phyloP scores from a whole-genome alignment of 225 moss, liverwort and hornwort species.

The Bryoerythrophyllum caledonicum region DNA sequence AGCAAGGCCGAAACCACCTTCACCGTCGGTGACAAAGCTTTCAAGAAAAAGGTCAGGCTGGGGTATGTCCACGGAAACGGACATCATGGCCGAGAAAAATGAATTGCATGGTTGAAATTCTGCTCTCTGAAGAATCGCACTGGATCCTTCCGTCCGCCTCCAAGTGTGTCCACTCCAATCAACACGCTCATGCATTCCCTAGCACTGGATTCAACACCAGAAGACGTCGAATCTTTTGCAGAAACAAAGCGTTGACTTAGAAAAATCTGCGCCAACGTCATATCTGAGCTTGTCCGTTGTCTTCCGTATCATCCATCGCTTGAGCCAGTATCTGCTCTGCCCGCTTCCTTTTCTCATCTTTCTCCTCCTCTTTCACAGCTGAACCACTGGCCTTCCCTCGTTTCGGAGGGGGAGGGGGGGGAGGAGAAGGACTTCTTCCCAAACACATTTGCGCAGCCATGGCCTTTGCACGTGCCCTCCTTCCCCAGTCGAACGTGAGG shows the following conservation, averaged over 20 bases:
- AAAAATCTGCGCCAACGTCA: slow-evolving; percentile 29
- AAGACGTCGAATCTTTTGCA: not conserved
- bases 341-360: slow-evolving; percentile 85
- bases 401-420: slow-evolving; percentile 53
- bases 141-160: slow-evolving; percentile 17
- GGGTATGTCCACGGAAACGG: slow-evolving; percentile 11
- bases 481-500: slow-evolving; percentile 84
- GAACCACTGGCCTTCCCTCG: slow-evolving; percentile 55
- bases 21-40: slow-evolving; percentile 17
- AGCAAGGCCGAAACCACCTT: slow-evolving; percentile 14
- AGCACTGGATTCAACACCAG: slow-evolving; percentile 4
- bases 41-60: slow-evolving; percentile 8
- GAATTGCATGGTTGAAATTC: slow-evolving; percentile 11
- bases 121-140: slow-evolving; percentile 7
- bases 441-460: slow-evolving; percentile 72
- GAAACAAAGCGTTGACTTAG: slow-evolving; percentile 15
- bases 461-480: slow-evolving; percentile 72
- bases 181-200: slow-evolving; percentile 5
- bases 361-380: slow-evolving; percentile 84
- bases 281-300: slow-evolving; percentile 40
- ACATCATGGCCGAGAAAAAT: slow-evolving; percentile 13
- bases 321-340: slow-evolving; percentile 95
- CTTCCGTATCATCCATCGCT: slow-evolving; percentile 74
- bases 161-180: slow-evolving; percentile 24
- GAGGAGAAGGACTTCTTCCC: slow-evolving; percentile 65